Base-by-base conservation (phyloP, 305 asterid species). In the Petunia hybrid region DNA sequence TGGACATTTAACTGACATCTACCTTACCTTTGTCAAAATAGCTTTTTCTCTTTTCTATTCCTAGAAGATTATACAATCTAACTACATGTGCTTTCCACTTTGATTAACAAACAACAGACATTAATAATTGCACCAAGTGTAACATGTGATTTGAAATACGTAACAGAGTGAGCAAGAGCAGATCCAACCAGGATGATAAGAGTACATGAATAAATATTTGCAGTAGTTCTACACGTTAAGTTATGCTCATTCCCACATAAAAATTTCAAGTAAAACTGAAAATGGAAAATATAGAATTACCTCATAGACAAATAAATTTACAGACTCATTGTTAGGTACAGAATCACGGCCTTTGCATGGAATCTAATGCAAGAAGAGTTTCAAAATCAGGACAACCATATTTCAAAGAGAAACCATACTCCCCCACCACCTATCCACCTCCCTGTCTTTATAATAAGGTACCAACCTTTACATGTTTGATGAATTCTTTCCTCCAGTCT, bases 341-440 rank as follows among this genome's bases (percentile, higher is more conserved):
- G 99, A 91, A 88, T 91, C 97, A 77, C 97, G 99, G 76, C 99
- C 99, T 89, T 87, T 93, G 91, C 99, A 97, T 59, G 93, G 91
- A 87, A 97, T 93, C 99, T 97, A 84, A 82, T 83, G 78, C 51
- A 85, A 31, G 84, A 69, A 81, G 7, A 79, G 6, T 40, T 46
- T 16, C 80, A 40, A 66, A 35, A 85, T 86, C 73, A 87, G 84
- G 81, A 22, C 43, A 59, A 41, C 76, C 31, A 75, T 39, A 57
- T 38, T 14, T 12, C 53, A 65, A 31, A 65, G 76, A 12, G 39
- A 8, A 59, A 14, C 53, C 13, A 4, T 53, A 74, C 9, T 57
- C n/a, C 65, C 78, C 64, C 51, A 0, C 45, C 48, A 13, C 64
- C 64, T 53, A 38, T 38, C 55, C 65, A 13, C 79, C 51, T 53